These are phyloP conservation scores for Escallonia herrerae DNA, from an alignment of 129 eudicot genomes.

Conservation along the genomic window DNA sequence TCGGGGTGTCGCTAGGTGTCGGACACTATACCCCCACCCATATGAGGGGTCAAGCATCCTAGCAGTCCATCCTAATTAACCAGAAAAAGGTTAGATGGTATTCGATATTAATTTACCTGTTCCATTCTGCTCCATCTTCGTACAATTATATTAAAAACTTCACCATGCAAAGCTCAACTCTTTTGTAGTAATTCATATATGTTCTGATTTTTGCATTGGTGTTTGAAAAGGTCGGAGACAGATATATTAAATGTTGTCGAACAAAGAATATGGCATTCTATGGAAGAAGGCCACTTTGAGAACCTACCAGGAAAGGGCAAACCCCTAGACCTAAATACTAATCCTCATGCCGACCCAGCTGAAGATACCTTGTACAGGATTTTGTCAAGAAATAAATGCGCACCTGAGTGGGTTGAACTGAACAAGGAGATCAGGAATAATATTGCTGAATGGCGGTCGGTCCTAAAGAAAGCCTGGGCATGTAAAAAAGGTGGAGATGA, in stretches of 20 bases:
- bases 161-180: too few relatives aligned
- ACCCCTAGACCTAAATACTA: constrained; percentile 56
- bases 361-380: constrained; percentile 83
- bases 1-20: too few relatives aligned
- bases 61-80: too few relatives aligned
- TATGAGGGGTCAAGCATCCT: too few relatives aligned
- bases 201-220: too few relatives aligned
- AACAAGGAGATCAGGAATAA: constrained; percentile 72
- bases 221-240: constrained; percentile 62
- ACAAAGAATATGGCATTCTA: constrained; percentile 80
- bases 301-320: constrained; percentile 86
- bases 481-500: constrained; percentile 36
- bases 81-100: too few relatives aligned
- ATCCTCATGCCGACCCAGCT: constrained; percentile 93
- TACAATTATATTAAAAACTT: too few relatives aligned
- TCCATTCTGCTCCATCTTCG: too few relatives aligned
- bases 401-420: constrained; percentile 92
- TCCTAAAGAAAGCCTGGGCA: constrained; percentile 52
- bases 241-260: constrained; percentile 84
- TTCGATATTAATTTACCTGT: too few relatives aligned
- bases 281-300: constrained; percentile 90
- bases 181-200: too few relatives aligned
- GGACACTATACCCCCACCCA: too few relatives aligned
- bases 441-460: constrained; percentile 51
- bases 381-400: constrained; percentile 68